Base-by-base conservation (phyloP, 805 yeast species). In the Zygosaccharomyces pseudorouxii region DNA sequence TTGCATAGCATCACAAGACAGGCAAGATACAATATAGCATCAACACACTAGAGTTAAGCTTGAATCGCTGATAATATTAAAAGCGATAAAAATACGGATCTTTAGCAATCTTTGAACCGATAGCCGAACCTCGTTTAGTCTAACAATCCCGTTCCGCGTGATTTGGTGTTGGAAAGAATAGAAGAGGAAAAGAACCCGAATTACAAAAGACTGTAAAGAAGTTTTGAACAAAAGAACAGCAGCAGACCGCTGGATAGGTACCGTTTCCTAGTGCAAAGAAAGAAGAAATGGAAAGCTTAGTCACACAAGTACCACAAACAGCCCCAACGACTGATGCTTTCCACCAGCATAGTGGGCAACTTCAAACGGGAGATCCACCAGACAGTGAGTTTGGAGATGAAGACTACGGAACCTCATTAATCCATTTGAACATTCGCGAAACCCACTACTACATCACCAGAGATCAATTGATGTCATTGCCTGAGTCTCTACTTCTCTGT, bases 381-480 rank as follows among this genome's bases (percentile, higher is more conserved):
- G 37, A 19, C 19, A 19, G 37, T 16, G 49, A 39, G 11, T 35
- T 31, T 39, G 52, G 46, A 18, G 49, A 56, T 38, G 71, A 70
- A 48, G 76, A 78, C 38, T 50, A 58, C 42, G 72, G 70, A 45
- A 76, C 78, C 45, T 81, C 90, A 5, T 76, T 81, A 52, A 86
- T 92, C 47, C 82, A 80, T 60, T 74, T 92, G 69, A 82, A 87
- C 60, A 77, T 92, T 46, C 78, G 96, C 43, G 96, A 95, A 16
- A 69, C 69, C 14, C 70, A 75, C 53, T 89, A 90, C 66, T 79
- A 81, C 43, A 82, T 93, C 42, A 82, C 95, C 4, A 76, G 97
- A 53, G 95, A 88, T 58, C 96, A 89, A 64, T 76, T 93, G 55
- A 84, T 90, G 88, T 81, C 89, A 45, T 72, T 93, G 28, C 99